Base-by-base conservation (phyloP, 1,284 basidiomycete species). In the Filobasidium uniguttulatum region DNA sequence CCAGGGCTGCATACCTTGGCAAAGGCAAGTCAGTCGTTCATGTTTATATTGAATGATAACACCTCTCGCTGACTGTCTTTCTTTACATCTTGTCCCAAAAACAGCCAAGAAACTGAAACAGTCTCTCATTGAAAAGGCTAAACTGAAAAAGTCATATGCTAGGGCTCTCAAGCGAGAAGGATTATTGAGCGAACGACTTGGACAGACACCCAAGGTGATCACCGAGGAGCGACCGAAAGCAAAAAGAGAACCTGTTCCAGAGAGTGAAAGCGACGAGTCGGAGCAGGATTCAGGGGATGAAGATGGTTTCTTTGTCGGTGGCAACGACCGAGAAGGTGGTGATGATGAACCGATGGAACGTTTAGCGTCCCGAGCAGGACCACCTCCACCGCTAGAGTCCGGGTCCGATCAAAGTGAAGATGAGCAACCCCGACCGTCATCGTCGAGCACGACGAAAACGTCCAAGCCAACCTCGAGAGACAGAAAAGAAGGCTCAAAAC, bases 61-160 rank as follows among this genome's bases (percentile, higher is more conserved):
- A 10, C 12, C 23, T 44, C 25, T 40, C 14, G 20, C n/a, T 22
- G 29, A 14, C 15, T 36, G 14, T 33, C 8, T n/a, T 15, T 4
- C 25, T 12, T 44, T 38, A 1, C 31, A 22, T 37, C 4, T 17
- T 10, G 25, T 12, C 19, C 9, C 31, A 17, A 12, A 2, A 17
- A 25, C 60, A 72, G 73, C 72, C 23, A 68, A 72, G 47, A 72
- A 72, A 57, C 71, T 73, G 60, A 75, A 75, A 56, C 68, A 70
- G 17, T 69, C 71, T 29, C 61, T 75, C 46, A 75, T 75, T 53
- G 62, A 69, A 56, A 70, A 72, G 44, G 73, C 74, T 30, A 73
- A 73, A 58, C 63, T 73, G 49, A 75, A 75, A 62, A 69, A 71
- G 56, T 62, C 64, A 17, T 75, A 69, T 56, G 72, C 68, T 48